Conservation (phyloP, 1,284 basidiomycete species). For the Fomitopsis palustris region DNA sequence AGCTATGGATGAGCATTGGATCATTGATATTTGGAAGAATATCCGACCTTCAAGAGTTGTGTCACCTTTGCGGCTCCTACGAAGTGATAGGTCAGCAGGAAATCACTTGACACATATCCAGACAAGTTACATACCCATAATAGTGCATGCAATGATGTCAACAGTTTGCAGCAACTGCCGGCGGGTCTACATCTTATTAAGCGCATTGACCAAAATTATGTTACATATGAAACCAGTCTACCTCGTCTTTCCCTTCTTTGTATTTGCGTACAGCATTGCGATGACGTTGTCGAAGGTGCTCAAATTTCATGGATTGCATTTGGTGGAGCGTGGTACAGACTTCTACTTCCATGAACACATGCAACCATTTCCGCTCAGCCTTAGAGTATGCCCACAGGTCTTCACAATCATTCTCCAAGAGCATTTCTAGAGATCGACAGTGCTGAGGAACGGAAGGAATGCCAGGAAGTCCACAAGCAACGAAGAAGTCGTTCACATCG, state of each 20-base stretch:
- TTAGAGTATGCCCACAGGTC: conserved; percentile 26
- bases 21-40: background rate
- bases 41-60: conserved; percentile 48
- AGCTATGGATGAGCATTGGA: background rate
- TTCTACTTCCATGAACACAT: conserved; percentile 20
- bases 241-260: conserved; percentile 35
- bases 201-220: background rate
- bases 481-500: conserved; percentile 22
- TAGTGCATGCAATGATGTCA: conserved; percentile 70
- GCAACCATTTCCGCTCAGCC: conserved; percentile 20
- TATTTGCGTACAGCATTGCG: conserved; percentile 24
- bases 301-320: conserved; percentile 35
- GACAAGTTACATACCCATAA: conserved; percentile 41
- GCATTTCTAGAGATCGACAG: conserved; percentile 10
- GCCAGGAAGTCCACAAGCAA: conserved; percentile 14
- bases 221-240: conserved; percentile 13
- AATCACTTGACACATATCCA: background rate
- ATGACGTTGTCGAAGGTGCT: conserved; percentile 31
- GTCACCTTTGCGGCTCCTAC: conserved; percentile 66
- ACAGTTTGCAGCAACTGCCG: conserved; percentile 46
- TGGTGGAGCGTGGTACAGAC: conserved; percentile 25
- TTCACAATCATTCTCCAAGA: conserved; percentile 9
- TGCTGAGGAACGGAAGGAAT: conserved; percentile 16
- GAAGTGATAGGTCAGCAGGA: background rate
- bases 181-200: conserved; percentile 19